phyloP scores from a whole-genome alignment of 305 asterid genomes.

The Caryopteris hybrid region DNA sequence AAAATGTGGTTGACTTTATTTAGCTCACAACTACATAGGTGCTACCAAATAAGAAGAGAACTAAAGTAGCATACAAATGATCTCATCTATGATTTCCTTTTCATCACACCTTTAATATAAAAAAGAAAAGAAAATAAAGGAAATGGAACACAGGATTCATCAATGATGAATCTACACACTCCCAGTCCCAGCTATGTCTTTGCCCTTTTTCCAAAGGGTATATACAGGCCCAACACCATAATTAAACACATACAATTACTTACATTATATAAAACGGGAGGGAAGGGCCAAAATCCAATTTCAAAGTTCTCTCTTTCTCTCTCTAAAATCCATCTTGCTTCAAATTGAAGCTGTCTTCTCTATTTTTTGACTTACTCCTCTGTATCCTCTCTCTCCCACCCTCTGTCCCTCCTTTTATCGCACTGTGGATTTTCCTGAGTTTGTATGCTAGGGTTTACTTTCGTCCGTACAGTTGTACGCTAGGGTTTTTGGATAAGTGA shows the following conservation, averaged over 20 bases:
- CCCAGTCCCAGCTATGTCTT: not conserved
- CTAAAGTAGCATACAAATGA: no score
- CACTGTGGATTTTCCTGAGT: not conserved
- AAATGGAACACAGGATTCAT: not conserved
- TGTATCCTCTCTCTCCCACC: not conserved
- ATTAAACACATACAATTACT: not conserved
- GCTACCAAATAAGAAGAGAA: no score
- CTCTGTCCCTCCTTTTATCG: not conserved
- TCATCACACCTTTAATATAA: no score
- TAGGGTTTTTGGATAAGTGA: slow-evolving; percentile 43
- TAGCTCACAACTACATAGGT: no score
- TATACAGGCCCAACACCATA: not conserved
- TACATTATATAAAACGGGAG: slow-evolving; percentile 33
- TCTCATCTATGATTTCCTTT: no score
- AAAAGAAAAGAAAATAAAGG: not conserved
- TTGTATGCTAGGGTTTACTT: slow-evolving; percentile 25
- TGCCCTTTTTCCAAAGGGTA: not conserved
- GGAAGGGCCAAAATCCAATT: slow-evolving; percentile 32
- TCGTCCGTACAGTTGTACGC: not conserved
- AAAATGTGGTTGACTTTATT: no score
- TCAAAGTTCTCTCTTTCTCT: slow-evolving; percentile 28
- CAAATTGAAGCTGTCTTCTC: slow-evolving; percentile 70
- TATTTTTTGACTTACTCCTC: slow-evolving; percentile 15
- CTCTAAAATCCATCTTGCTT: slow-evolving; percentile 49
- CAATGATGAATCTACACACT: not conserved